Evolutionary conservation across 495 filamentous ascomycete species (phyloP), one percentile per base, ranked within the genome.

Genomic region (Aspergillus indologenus): DNA sequence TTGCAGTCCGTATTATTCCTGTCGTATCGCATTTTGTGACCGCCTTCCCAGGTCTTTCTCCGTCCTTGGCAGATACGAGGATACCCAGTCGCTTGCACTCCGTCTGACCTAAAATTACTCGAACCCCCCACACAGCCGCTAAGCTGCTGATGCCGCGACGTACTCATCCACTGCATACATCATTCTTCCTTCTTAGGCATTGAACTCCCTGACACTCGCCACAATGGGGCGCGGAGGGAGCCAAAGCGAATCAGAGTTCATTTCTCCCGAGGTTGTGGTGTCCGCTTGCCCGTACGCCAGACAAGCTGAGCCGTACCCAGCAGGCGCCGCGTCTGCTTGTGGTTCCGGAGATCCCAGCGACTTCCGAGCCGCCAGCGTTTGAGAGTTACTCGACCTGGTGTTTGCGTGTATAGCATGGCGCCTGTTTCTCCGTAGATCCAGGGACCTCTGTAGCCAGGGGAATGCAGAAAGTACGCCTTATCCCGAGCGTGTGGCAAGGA

Each of bases 141-240:
- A 40, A 40, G 34, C 34, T 40, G 34, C 34, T 40, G 34, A 2
- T 40, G 34, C 34, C 12, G 12, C 34, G 5, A 11, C 34, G n/a
- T 14, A 15, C 48, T 29, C 48, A 51, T 22, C 45, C 45, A 48
- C 45, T 23, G 14, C 45, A 24, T 51, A 51, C 48, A 51, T 51
- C 48, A 51, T 51, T 51, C 48, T 51, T 31, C 48, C 5, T 29
- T 51, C n/a, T n/a, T 51, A 31, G 12, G 34, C n/a, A n/a, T n/a
- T n/a, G 34, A 15, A 2, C 26, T 50, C 26, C 47, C 48, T 51
- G 48, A 31, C 48, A 51, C 45, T 57, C 55, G 55, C 55, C 55
- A 57, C 55, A 57, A 50, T 50, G 55, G 55, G 45, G 55, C 55
- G 34, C 34, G 34, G 34, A 11, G 6, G 34, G 12, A 51, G 15